A percentile compares a stretch with the other conserved stretches of the same genome.
These are phyloP conservation scores for Ophiostoma sp. DNA, from an alignment of 2,329 filamentous ascomycete species.

Conservation along the genomic window DNA sequence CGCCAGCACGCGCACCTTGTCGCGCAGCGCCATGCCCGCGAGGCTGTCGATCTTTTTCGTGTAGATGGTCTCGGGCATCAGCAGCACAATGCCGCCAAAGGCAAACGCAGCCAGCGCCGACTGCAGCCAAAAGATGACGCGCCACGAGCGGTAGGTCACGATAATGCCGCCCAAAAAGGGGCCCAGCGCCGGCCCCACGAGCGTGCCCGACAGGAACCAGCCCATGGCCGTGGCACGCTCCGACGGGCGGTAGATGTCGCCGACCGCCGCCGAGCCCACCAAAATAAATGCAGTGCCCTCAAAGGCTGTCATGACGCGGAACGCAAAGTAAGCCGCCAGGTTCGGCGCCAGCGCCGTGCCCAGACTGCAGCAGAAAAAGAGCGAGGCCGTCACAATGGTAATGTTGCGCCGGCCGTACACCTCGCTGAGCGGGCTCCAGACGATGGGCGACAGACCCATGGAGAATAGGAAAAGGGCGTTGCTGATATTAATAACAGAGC, in stretches of 20 bases:
- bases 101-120: conserved; percentile 55
- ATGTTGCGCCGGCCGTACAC: conserved; percentile 53
- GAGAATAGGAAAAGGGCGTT: conserved; percentile 67
- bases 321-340: conserved; percentile 59
- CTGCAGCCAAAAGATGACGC: conserved; percentile 67
- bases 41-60: conserved; percentile 52
- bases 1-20: conserved; percentile 49
- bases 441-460: conserved; percentile 61
- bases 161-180: conserved; percentile 63
- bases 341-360: conserved; percentile 64
- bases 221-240: conserved; percentile 60
- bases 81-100: conserved; percentile 50
- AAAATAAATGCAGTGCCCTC: conserved; percentile 64
- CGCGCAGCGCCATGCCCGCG: conserved; percentile 40
- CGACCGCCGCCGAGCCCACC: conserved; percentile 60
- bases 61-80: conserved; percentile 65
- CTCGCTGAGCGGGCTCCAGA: conserved; percentile 62
- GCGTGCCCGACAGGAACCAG: conserved; percentile 60
- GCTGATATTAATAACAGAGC: conserved; percentile 59
- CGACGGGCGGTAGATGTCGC: conserved; percentile 38
- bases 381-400: conserved; percentile 48
- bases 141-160: conserved; percentile 61
- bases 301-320: conserved; percentile 63
- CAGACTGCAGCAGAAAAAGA: conserved; percentile 60
- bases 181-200: conserved; percentile 58